These are phyloP conservation scores for Amanita subjunquillea DNA, from an alignment of 768 basidiomycete species.

Conservation along the genomic window DNA sequence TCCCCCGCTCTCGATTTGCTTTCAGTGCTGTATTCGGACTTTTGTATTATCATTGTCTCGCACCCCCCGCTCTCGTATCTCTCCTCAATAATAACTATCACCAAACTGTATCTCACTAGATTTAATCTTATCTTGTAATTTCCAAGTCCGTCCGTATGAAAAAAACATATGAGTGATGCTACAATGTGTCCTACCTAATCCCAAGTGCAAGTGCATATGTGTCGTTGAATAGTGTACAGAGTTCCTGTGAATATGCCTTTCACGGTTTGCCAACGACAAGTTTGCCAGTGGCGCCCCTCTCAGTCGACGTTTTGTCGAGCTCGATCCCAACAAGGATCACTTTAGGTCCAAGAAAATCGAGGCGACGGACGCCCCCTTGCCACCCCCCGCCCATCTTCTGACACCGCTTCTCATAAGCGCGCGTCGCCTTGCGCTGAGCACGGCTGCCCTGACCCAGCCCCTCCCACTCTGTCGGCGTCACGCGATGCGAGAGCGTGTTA, in stretches of 20 bases:
- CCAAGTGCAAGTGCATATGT: background rate
- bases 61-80: background rate
- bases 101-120: background rate
- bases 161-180: background rate
- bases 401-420: slow-evolving; percentile 56
- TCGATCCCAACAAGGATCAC: slow-evolving; percentile 53
- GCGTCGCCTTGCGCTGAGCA: slow-evolving; percentile 46
- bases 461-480: slow-evolving; percentile 59
- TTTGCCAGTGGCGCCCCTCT: slow-evolving; percentile 1
- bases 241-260: background rate
- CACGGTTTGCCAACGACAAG: slow-evolving; percentile 3
- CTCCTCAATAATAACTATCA: background rate
- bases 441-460: slow-evolving; percentile 43
- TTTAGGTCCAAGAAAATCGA: slow-evolving; percentile 59
- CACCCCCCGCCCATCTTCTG: slow-evolving; percentile 50
- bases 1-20: slow-evolving; percentile 2
- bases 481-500: slow-evolving; percentile 39
- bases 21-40: background rate
- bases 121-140: slow-evolving; percentile 1
- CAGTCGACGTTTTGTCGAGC: slow-evolving; percentile 16
- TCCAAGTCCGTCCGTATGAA: background rate
- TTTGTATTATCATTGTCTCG: background rate
- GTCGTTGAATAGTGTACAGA: background rate
- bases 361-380: slow-evolving; percentile 56
- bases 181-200: background rate